Base-by-base conservation (phyloP, 75 land plant genomes). In the Chamaecyparis obtusa region DNA sequence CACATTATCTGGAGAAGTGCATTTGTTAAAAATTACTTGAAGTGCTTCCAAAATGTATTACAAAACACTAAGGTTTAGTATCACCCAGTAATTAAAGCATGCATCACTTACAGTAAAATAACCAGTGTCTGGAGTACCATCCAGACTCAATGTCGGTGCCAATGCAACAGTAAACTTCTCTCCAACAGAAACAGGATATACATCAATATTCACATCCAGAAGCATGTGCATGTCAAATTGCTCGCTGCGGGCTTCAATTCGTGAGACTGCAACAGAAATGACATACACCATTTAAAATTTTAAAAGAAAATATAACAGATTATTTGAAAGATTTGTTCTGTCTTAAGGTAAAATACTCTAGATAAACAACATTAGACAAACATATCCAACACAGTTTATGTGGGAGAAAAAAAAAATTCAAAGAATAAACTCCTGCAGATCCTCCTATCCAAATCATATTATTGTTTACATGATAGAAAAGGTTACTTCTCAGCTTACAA, bases 191-290 rank as follows among this genome's bases (percentile, higher is more conserved):
- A 97, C 64, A 39, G 99, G 97, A 89, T 97, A 96, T 44, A 97
- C 84, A 46, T 97, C 99, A 5, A 89, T 91, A 82, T 97, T 97
- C 69, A 97, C 94, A 90, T 97, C 99, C 9, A 97, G 90, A 64
- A 90, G 91, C 93, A 97, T 89, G 85, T 92, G 89, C 98, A 94
- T 94, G 83, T 95, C 98, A 93, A 94, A 93, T 87, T 95, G 94
- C 90, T 96, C 95, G 81, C 99, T 96, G 76, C 85, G 89, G 4
- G 97, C 99, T 86, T 91, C 95, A 85, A 97, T 94, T 30, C 99
- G 87, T n/a, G 95, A 90, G 33, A 97, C 99, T 89, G 86, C 49
- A 86, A 86, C 39, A n/a, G 39, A 85, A 85, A 60, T 91, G 30
- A 55, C 33, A 24, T 13, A 44, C 32, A 72, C n/a, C 19, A 55